Conservation (phyloP, 148 eudicot species). For the Vaccinium corymbosum region DNA sequence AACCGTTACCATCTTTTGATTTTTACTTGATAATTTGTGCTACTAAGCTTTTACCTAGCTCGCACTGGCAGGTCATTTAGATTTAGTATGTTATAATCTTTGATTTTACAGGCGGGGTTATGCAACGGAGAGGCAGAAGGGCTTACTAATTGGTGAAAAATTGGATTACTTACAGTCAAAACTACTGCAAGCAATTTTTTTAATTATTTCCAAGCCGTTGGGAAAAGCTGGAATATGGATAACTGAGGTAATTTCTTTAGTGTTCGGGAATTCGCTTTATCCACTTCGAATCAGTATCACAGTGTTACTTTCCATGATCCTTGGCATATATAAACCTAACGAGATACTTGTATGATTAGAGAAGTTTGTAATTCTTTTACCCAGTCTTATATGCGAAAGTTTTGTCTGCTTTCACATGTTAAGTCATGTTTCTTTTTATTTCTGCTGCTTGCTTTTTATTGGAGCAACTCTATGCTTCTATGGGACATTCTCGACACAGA, state of each 20-base stretch:
- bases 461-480: neutral
- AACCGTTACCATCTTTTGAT: neutral
- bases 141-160: conserved; percentile 78
- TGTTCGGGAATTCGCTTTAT: neutral
- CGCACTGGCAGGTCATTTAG: conserved; percentile 28
- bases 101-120: conserved; percentile 75
- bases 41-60: neutral
- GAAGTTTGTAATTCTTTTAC: neutral
- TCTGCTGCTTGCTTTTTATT: neutral
- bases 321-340: neutral
- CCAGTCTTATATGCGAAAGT: neutral
- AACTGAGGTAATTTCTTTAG: conserved; percentile 48
- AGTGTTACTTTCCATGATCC: neutral
- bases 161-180: conserved; percentile 90
- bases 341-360: neutral
- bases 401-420: conserved; percentile 6
- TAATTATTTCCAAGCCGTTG: conserved; percentile 58
- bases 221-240: conserved; percentile 54
- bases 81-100: conserved; percentile 19
- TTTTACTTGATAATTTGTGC: neutral
- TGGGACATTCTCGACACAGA: conserved; percentile 3
- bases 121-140: conserved; percentile 78
- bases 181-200: conserved; percentile 61
- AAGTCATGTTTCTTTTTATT: neutral
- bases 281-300: neutral